Evolutionary conservation across 2,329 filamentous ascomycete species (phyloP).

Genomic region (Pseudocercospora fuligena): DNA sequence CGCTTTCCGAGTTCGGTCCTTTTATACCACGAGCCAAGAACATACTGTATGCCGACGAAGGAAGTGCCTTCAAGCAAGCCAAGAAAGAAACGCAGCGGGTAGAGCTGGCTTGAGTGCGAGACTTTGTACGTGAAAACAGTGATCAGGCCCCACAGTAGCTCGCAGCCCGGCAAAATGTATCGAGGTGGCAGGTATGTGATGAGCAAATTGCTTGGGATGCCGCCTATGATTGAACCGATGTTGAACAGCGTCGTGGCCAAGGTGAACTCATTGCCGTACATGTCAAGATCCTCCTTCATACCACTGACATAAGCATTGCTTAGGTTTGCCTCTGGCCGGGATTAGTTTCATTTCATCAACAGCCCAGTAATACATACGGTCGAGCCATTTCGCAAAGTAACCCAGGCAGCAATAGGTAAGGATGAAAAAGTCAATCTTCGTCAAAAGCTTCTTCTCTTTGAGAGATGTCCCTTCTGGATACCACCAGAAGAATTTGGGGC

Average conservation of each 20-base stretch:
- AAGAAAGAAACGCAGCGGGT: conserved; percentile 46
- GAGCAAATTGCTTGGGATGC: conserved; percentile 45
- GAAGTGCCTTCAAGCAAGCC: conserved; percentile 55
- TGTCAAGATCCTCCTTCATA: conserved; percentile 49
- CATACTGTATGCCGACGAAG: conserved; percentile 23
- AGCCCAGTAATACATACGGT: conserved; percentile 8
- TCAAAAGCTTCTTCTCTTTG: conserved; percentile 25
- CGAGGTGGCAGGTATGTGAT: conserved; percentile 39
- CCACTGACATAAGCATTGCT: conserved; percentile 51
- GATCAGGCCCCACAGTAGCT: conserved; percentile 48
- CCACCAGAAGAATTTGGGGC: conserved; percentile 29
- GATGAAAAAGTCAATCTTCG: conserved; percentile 31
- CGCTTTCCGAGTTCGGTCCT: conserved; percentile 12
- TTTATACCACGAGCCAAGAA: conserved; percentile 20
- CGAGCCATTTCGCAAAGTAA: conserved; percentile 28
- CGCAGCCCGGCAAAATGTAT: conserved; percentile 43
- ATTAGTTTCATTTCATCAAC: not conserved
- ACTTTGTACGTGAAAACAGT: conserved; percentile 47
- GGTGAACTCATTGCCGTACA: conserved; percentile 47
- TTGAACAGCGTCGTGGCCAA: conserved; percentile 22
- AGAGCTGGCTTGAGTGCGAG: conserved; percentile 47
- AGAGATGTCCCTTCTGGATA: conserved; percentile 23
- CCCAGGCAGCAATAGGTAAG: conserved; percentile 26
- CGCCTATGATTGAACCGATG: conserved; percentile 45
- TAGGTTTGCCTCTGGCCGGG: conserved; percentile 41